Base-by-base conservation (phyloP, 768 basidiomycete species). In the Leccinum incarnatum region DNA sequence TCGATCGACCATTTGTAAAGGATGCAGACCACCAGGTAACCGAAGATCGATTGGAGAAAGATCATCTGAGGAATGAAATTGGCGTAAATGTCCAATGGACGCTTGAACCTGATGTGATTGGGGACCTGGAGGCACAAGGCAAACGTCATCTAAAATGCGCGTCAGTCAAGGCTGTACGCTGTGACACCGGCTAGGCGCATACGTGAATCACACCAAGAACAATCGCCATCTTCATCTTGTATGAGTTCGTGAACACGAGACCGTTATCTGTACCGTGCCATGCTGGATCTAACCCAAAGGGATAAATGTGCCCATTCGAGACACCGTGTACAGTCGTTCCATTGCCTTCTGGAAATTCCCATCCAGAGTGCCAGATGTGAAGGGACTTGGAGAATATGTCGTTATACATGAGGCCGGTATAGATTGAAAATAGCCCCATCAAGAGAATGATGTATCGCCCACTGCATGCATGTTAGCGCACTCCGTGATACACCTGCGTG, bases 171-270 rank as follows among this genome's bases (percentile, higher is more conserved):
- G 47, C 25, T 15, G 27, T 37, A 48, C 10, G 40, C 11, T 7
- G 59, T 42, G 51, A 54, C 56, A 30, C 50, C 37, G 47, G 42
- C 49, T 40, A 46, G 53, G 76, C 87, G 66, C 77, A 23, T 58
- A 98, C 96, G 74, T 99, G 96, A 59, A 91, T 90, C 63, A 99
- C 95, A 72, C 97, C 97, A 54, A 99, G 75, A 36, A 98, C 85
- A 69, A 99, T 88, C 21, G 93, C 91, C 93, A 98, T 94, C 79
- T 99, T 98, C 97, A 99, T 99, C 86, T 98, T 99, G 80, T 96
- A 96, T 40, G 95, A 98, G 76, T 99, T 99, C 54, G 89, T 90
- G 75, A 98, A 99, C 46, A 97, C 87, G 58, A 99, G 81, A 2
- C 79, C 80, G 69, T 99, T 99, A 63, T 93, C 91, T 5, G 95